These are phyloP conservation scores for Neonectria coccinea DNA, from an alignment of 2,329 filamentous ascomycete species.

Conservation along the genomic window DNA sequence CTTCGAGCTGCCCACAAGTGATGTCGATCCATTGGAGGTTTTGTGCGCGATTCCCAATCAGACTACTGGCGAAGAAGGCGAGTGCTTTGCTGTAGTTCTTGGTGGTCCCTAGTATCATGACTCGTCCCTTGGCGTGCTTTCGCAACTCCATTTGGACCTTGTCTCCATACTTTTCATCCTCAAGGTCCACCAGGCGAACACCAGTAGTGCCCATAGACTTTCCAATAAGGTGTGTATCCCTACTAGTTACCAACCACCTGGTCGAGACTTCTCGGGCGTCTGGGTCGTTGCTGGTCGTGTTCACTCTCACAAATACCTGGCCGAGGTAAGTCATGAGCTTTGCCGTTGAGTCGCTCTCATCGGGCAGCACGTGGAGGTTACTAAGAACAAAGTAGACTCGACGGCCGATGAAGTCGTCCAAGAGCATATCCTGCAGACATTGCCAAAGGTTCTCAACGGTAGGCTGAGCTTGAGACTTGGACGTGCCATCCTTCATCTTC, in stretches of 20 bases:
- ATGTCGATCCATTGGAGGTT: conserved; percentile 60
- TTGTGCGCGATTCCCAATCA: conserved; percentile 56
- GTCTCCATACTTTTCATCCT: conserved; percentile 35
- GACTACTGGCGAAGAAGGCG: conserved; percentile 56
- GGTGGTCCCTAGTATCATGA: conserved; percentile 47
- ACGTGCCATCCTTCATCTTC: conserved; percentile 20
- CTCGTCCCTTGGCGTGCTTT: conserved; percentile 50
- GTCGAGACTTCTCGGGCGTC: conserved; percentile 28
- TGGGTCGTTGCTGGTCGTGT: not conserved
- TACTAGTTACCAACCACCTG: conserved; percentile 57
- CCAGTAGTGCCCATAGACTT: conserved; percentile 17
- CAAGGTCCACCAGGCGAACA: conserved; percentile 34
- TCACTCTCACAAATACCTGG: not conserved
- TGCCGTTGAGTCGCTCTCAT: conserved; percentile 41
- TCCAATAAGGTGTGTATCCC: conserved; percentile 33
- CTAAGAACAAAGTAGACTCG: conserved; percentile 56
- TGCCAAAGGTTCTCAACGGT: conserved; percentile 51
- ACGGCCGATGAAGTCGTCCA: conserved; percentile 41
- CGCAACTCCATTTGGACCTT: conserved; percentile 36
- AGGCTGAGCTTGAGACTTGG: conserved; percentile 22
- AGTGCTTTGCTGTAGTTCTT: conserved; percentile 58
- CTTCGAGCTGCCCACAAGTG: conserved; percentile 55
- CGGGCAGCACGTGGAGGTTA: conserved; percentile 54
- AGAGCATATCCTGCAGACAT: conserved; percentile 56
- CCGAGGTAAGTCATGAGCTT: conserved; percentile 25